A percentile compares a stretch with the other conserved stretches of the same genome.
Conservation (phyloP, 1,284 basidiomycete genomes). For the Tilletia caries region DNA sequence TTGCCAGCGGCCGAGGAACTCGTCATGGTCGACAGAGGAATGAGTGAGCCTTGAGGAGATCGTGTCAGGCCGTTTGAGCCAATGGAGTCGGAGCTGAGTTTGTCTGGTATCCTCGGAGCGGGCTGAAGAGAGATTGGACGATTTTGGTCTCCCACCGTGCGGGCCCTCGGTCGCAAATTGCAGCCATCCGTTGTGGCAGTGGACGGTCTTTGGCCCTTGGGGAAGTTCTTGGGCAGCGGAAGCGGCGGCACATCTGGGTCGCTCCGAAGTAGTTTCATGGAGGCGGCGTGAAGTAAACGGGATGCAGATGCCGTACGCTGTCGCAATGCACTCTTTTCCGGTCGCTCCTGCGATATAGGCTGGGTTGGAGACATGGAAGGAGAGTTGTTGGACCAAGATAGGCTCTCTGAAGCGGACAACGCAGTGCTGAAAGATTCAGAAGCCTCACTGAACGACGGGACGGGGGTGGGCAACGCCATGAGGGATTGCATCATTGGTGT, state of each 20-base stretch:
- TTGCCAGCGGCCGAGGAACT: not conserved
- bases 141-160: not conserved
- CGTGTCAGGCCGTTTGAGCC: not conserved
- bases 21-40: not conserved
- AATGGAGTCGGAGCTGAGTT: not conserved
- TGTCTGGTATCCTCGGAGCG: not conserved
- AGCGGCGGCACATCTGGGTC: not conserved
- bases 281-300: not conserved
- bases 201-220: not conserved
- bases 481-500: not conserved
- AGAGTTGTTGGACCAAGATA: not conserved
- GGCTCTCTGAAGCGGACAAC: not conserved
- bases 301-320: not conserved
- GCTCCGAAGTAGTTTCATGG: not conserved
- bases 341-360: not conserved
- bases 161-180: not conserved
- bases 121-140: conserved; percentile 9
- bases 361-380: conserved; percentile 6
- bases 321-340: not conserved
- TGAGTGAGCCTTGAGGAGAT: not conserved
- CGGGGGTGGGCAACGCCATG: conserved; percentile 5
- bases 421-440: not conserved
- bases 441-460: not conserved
- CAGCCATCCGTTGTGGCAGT: conserved; percentile 10
- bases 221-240: not conserved